Base-by-base conservation (phyloP, 2,329 filamentous ascomycete genomes). In the Furcasterigmium furcatum region DNA sequence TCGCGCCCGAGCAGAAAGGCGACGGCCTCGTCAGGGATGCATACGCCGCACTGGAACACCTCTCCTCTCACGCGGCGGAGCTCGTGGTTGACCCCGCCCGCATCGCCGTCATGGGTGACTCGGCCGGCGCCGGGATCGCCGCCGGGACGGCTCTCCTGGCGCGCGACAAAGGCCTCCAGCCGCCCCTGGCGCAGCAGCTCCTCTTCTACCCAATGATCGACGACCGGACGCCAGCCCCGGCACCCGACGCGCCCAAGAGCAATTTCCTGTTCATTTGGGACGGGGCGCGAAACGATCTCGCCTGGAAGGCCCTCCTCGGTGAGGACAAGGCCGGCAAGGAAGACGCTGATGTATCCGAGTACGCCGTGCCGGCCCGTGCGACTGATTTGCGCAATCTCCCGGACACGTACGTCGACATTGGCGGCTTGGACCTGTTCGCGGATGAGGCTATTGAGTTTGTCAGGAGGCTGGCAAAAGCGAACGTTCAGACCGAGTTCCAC, bases 1-100 rank as follows among this genome's bases (percentile, higher is more conserved):
- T 71, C 4, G 66, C 71, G 5, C 71, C 71, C 1, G 71, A 74
- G 51, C 47, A 67, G 38, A 61, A 58, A 4, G 63, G 62, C 12
- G 67, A 69, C 0, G 52, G 54, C 0, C 64, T 59, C 1, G 51
- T 66, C 1, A 59, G 66, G 35, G 70, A 74, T 46, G 58, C 57
- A 35, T 65, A 66, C 49, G 58, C 58, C 1, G 61, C 51, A 0
- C 41, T 65, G 4, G 36, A 50, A 29, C 57, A 60, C 52, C 39
- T 65, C 1, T 45, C 48, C 1, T 44, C 46, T 1, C 47, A 65
- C 41, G 53, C 57, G 10, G 38, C 46, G 3, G 39, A 49, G 16
- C 46, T 52, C 38, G 49, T 54, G 43, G 46, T 59, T 10, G 52
- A 59, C 47, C 41, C 45, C 4, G 12, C 39, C 5, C 50, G 46